phyloP scores from a whole-genome alignment of 345 rosid genomes.

The Citrus unshiu region DNA sequence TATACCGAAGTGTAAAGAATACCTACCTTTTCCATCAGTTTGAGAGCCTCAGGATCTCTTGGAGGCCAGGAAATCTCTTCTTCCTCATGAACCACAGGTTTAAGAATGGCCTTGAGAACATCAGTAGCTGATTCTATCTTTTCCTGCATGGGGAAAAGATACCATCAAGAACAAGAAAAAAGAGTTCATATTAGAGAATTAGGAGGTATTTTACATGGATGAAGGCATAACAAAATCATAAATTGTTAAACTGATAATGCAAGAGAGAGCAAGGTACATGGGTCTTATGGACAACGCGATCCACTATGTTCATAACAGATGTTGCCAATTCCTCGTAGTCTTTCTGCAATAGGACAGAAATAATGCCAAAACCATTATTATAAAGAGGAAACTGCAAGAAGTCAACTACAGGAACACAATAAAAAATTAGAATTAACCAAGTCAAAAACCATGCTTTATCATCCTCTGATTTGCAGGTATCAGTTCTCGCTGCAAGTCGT shows the following conservation, averaged over 20 bases:
- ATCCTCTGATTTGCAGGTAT: conserved; percentile 86
- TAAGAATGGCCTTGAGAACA: conserved; percentile 68
- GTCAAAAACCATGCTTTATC: conserved; percentile 67
- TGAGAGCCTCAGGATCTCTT: conserved; percentile 58
- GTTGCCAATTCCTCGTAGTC: conserved; percentile 87
- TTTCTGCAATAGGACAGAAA: conserved; percentile 50
- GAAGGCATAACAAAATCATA: not conserved
- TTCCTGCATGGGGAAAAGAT: conserved; percentile 43
- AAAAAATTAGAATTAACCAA: conserved; percentile 29
- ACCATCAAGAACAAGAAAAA: not conserved
- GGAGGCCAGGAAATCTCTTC: conserved; percentile 90
- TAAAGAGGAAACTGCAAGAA: conserved; percentile 5
- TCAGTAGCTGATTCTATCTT: conserved; percentile 83
- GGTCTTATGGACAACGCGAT: conserved; percentile 75
- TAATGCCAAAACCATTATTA: conserved; percentile 11
- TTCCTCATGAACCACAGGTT: conserved; percentile 61
- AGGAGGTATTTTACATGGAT: not conserved
- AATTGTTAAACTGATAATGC: not conserved
- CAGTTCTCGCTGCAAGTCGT: conserved; percentile 80
- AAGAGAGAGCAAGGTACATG: conserved; percentile 37
- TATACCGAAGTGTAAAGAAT: conserved; percentile 1
- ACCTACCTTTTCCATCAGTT: conserved; percentile 68
- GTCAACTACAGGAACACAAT: conserved; percentile 7
- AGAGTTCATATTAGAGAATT: not conserved
- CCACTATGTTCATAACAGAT: conserved; percentile 81